These are phyloP conservation scores for Helicocarpus griseus DNA, from an alignment of 2,329 filamentous ascomycete genomes.

Conservation along the genomic window DNA sequence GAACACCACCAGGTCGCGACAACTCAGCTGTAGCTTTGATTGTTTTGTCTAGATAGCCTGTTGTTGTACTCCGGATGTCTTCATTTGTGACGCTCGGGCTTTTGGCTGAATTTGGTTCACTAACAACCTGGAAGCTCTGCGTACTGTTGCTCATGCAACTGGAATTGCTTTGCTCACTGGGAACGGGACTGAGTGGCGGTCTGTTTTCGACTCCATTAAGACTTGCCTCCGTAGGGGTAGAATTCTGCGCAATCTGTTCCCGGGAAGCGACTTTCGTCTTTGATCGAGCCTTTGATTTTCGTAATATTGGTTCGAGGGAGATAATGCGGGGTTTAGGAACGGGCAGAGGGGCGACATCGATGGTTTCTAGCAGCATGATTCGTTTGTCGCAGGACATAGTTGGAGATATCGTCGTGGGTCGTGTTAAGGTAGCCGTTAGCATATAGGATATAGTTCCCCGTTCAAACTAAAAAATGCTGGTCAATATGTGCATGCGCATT, in stretches of 20 bases:
- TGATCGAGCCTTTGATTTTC: conserved; percentile 47
- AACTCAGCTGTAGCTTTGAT: conserved; percentile 83
- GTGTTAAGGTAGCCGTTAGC: conserved; percentile 79
- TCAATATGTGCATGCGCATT: conserved; percentile 5
- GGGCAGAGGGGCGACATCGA: conserved; percentile 70
- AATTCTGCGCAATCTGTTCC: conserved; percentile 35
- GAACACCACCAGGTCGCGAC: conserved; percentile 69
- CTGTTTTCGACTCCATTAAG: conserved; percentile 9
- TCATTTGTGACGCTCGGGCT: conserved; percentile 34
- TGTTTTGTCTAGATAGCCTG: conserved; percentile 57
- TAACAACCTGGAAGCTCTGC: conserved; percentile 45
- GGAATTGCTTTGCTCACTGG: conserved; percentile 63
- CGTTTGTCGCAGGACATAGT: conserved; percentile 72
- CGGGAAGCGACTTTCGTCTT: conserved; percentile 38
- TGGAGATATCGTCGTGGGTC: conserved; percentile 75
- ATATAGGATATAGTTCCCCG: conserved; percentile 87
- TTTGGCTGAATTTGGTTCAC: conserved; percentile 32
- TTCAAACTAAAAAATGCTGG: conserved; percentile 61
- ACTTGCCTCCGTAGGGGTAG: conserved; percentile 20
- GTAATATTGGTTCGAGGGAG: conserved; percentile 78
- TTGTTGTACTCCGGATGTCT: conserved; percentile 41
- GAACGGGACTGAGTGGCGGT: conserved; percentile 39
- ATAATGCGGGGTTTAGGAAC: conserved; percentile 73
- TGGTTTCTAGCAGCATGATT: conserved; percentile 66
- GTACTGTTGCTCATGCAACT: conserved; percentile 59